Conservation (phyloP, 768 basidiomycete species). For the Tylopilus rubrobrunneus region DNA sequence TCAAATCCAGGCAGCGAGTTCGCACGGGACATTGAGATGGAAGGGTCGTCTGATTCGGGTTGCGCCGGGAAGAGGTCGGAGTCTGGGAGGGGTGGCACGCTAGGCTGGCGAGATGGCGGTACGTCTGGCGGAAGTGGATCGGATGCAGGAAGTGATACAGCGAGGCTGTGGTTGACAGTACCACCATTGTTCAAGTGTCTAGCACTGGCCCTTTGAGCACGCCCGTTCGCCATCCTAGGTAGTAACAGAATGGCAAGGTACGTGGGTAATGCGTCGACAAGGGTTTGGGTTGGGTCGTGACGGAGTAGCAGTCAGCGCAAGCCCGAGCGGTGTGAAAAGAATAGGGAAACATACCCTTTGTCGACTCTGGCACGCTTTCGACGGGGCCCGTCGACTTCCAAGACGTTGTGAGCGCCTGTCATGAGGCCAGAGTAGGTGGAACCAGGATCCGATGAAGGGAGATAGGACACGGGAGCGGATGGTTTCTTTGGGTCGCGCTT, state of each 20-base stretch:
- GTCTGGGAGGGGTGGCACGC: conserved; percentile 42
- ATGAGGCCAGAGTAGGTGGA: conserved; percentile 81
- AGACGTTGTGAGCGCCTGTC: conserved; percentile 56
- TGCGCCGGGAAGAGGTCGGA: conserved; percentile 50
- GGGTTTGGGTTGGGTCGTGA: conserved; percentile 25
- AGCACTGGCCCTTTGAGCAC: conserved; percentile 70
- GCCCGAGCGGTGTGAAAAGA: conserved; percentile 20
- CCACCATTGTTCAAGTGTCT: conserved; percentile 52
- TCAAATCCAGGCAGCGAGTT: conserved; percentile 42
- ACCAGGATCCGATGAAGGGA: conserved; percentile 81
- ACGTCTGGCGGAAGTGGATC: conserved; percentile 40
- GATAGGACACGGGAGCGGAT: conserved; percentile 65
- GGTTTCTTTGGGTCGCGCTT: conserved; percentile 83
- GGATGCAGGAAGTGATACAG: conserved; percentile 21
- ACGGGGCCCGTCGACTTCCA: conserved; percentile 59
- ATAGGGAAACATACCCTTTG: conserved; percentile 56
- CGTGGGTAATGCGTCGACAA: conserved; percentile 21
- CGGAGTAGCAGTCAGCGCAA: conserved; percentile 22
- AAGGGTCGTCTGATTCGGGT: conserved; percentile 55
- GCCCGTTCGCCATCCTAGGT: conserved; percentile 53
- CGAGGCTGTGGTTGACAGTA: conserved; percentile 34
- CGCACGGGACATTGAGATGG: conserved; percentile 56
- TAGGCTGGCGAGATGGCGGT: conserved; percentile 34
- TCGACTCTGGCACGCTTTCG: conserved; percentile 71
- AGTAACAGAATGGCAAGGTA: conserved; percentile 9